Evolutionary conservation across 306 rosid species (phyloP).

Genomic region (Purshia tridentata): DNA sequence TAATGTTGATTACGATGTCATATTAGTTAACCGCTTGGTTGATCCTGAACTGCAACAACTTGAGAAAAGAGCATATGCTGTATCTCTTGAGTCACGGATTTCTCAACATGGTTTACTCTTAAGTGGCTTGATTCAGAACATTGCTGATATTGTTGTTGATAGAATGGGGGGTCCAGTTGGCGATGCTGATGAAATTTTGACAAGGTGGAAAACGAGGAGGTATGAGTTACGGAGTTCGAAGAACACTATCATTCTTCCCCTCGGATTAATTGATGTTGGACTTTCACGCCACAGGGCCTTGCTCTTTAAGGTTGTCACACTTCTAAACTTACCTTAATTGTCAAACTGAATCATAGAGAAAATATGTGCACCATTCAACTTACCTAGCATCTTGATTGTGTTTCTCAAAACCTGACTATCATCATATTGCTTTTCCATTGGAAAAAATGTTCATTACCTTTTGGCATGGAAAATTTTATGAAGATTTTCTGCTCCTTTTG

Average conservation of each 20-base stretch:
- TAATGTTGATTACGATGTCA: constrained; percentile 76
- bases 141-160: constrained; percentile 82
- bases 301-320: constrained; percentile 78
- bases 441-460: constrained; percentile 18
- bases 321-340: constrained; percentile 12
- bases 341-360: constrained; percentile 10
- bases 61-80: constrained; percentile 56
- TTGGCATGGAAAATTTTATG: constrained; percentile 11
- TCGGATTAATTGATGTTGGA: constrained; percentile 87
- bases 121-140: constrained; percentile 80
- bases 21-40: constrained; percentile 64
- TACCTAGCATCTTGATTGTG: not conserved
- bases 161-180: constrained; percentile 96
- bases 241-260: constrained; percentile 70
- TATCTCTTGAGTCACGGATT: constrained; percentile 48
- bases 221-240: constrained; percentile 62
- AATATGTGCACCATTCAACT: constrained; percentile 13
- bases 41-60: constrained; percentile 73
- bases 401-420: constrained; percentile 8
- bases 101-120: constrained; percentile 60
- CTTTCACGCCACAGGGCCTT: constrained; percentile 98
- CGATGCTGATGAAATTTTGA: constrained; percentile 76
- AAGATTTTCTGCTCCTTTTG: constrained; percentile 11
- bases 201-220: constrained; percentile 76
- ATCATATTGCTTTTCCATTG: not conserved